Evolutionary conservation across 1,284 basidiomycete genomes (phyloP), one percentile per base, ranked within the genome.

Genomic region (Bjerkandera adusta): DNA sequence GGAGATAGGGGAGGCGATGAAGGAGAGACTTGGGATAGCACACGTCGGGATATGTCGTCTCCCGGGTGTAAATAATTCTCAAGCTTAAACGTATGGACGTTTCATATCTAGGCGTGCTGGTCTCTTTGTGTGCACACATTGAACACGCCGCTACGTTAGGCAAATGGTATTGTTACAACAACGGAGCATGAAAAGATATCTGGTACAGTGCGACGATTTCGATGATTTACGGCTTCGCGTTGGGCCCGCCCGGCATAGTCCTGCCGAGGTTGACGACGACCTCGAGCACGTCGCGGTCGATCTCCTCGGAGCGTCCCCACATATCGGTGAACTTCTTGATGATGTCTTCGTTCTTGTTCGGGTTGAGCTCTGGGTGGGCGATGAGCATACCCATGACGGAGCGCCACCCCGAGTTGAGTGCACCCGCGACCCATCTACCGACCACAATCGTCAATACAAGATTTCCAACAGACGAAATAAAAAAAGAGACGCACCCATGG

Each of bases 371-470:
- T 7, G 34, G 10, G 25, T 32, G 24, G 24, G 30, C 26, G n/a
- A 32, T 16, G 26, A 30, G 40, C 26, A 18, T 30, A 13, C 30
- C 26, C 15, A 30, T 15, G 10, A 43, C 41, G 11, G 41, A 12
- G n/a, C 41, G 41, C 41, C 41, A 43, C 25, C 29, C 41, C 12
- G 16, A 21, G 41, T 29, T 35, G 3, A 43, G 40, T n/a, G 40
- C 40, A 6, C 40, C 40, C 7, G 4, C 26, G 15, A 42, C 40
- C 41, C 41, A 43, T 20, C 40, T 42, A n/a, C 30, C n/a, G n/a
- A n/a, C n/a, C 16, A 18, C 24, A 30, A 11, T 7, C 20, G 18
- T 18, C 2, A 4, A 18, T 42, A 18, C n/a, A 32, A 7, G 8
- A 24, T 6, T 8, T 22, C 20, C 37, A 39, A 24, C 8, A 6